Evolutionary conservation across 768 basidiomycete species (phyloP).

Genomic region (Rhodotorula graminis): DNA sequence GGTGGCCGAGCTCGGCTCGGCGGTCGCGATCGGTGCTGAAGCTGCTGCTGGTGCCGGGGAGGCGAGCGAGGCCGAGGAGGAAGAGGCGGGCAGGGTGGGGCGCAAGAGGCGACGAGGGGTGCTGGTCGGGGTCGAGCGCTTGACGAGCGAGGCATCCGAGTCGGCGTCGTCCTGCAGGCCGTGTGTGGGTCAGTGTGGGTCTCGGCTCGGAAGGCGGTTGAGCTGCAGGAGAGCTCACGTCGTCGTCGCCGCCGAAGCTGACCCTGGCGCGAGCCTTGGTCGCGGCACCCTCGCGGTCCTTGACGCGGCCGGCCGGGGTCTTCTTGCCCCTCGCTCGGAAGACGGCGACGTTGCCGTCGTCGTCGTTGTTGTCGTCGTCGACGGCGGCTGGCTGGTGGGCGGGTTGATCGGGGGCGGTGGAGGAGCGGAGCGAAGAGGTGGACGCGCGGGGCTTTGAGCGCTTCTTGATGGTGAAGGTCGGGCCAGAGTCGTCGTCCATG

Average conservation of each 20-base stretch:
- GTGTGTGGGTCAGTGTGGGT: too few relatives aligned
- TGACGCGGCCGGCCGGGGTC: constrained; percentile 22
- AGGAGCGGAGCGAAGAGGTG: not conserved
- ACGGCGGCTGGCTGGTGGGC: not conserved
- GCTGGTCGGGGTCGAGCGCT: constrained; percentile 17
- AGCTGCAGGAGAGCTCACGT: too few relatives aligned
- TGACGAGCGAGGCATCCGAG: constrained; percentile 8
- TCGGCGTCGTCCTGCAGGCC: constrained; percentile 3
- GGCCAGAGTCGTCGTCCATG: constrained; percentile 4
- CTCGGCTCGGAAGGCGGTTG: too few relatives aligned
- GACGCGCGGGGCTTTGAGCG: constrained; percentile 17
- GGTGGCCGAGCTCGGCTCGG: not conserved
- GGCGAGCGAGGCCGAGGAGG: not conserved
- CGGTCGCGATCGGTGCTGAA: not conserved
- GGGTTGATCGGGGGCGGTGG: constrained; percentile 5
- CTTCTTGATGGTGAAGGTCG: constrained; percentile 16
- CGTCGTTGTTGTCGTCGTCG: not conserved
- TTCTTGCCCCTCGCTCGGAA: constrained; percentile 30
- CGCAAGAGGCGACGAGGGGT: constrained; percentile 20
- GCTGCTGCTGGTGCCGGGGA: not conserved
- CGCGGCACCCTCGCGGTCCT: constrained; percentile 1
- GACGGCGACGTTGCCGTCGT: constrained; percentile 26
- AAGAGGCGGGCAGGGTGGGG: not conserved
- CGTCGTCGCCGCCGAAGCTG: constrained; percentile 17
- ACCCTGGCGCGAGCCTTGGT: constrained; percentile 4